Conservation (phyloP, 768 basidiomycete species). For the Leucocoprinus birnbaumii region DNA sequence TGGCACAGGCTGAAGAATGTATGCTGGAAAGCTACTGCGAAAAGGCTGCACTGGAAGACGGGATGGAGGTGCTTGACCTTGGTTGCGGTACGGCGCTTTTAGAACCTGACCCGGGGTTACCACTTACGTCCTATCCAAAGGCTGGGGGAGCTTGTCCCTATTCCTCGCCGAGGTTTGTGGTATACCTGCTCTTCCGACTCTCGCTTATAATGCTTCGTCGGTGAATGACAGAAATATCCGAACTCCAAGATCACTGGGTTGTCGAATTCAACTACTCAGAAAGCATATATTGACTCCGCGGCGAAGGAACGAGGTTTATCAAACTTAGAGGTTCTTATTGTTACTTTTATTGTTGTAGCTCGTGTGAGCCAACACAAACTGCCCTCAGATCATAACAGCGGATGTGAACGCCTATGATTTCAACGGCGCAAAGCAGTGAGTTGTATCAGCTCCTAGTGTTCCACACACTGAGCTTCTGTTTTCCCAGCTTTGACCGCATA, state of each 20-base stretch:
- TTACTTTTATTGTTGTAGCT: neutral
- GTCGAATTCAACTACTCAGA: constrained; percentile 70
- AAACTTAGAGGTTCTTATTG: constrained; percentile 45
- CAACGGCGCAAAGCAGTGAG: constrained; percentile 40
- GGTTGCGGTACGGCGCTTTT: constrained; percentile 51
- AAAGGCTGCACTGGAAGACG: constrained; percentile 61
- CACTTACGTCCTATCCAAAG: constrained; percentile 23
- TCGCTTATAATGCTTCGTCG: neutral
- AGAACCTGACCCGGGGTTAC: neutral
- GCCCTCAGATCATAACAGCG: constrained; percentile 55
- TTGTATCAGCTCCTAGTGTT: neutral
- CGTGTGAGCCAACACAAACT: neutral
- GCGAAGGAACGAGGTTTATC: constrained; percentile 46
- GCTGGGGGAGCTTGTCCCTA: constrained; percentile 71
- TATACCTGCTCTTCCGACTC: neutral
- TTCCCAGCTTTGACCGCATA: constrained; percentile 64
- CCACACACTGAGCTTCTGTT: neutral
- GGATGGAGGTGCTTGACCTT: constrained; percentile 61
- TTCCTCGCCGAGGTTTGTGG: constrained; percentile 54
- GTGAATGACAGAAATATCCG: constrained; percentile 55
- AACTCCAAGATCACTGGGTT: constrained; percentile 58
- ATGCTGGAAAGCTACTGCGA: constrained; percentile 68
- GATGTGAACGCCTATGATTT: constrained; percentile 69
- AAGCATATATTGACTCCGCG: constrained; percentile 52
- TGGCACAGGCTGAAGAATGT: constrained; percentile 60